These are phyloP conservation scores for Claviceps purpurea DNA, from an alignment of 2,329 filamentous ascomycete species.

Conservation along the genomic window DNA sequence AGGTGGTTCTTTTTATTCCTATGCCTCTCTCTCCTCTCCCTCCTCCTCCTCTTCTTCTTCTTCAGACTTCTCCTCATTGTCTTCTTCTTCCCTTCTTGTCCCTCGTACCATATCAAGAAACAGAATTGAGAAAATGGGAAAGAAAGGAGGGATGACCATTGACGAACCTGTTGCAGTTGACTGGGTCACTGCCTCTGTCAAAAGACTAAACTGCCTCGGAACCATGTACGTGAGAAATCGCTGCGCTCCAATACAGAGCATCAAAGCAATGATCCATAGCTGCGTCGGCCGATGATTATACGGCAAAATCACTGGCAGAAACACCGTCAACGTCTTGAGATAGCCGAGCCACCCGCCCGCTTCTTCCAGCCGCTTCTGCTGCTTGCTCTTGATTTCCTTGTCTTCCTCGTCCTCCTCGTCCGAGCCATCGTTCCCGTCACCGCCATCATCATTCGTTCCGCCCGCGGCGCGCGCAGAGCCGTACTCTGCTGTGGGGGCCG, in stretches of 20 bases:
- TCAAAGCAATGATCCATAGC: conserved; percentile 11
- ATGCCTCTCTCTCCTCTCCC: no score
- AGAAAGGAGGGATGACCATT: background rate
- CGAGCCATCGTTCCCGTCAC: conserved; percentile 7
- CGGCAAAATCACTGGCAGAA: conserved; percentile 14
- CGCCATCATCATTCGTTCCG: conserved; percentile 10
- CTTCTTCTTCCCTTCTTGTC: no score
- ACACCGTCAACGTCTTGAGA: conserved; percentile 12
- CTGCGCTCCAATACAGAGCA: conserved; percentile 9
- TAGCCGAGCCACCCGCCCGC: conserved; percentile 14
- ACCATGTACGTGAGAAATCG: conserved; percentile 14
- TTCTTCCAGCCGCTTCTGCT: conserved; percentile 12
- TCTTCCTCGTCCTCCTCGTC: conserved; percentile 9
- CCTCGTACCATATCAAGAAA: no score
- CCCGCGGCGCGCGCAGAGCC: conserved; percentile 9
- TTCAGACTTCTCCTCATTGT: no score
- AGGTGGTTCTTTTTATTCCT: no score
- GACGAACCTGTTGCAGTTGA: conserved; percentile 11
- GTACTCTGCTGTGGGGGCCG: conserved; percentile 1
- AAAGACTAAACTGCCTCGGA: conserved; percentile 13
- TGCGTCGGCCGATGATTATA: conserved; percentile 14
- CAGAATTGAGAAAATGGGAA: no score
- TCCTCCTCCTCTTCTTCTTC: no score
- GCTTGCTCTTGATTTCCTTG: conserved; percentile 12
- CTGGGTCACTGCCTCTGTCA: conserved; percentile 10